Evolutionary conservation across 306 rosid species (phyloP), one percentile per base, ranked within the genome.

Genomic region (Mucuna pruriens): DNA sequence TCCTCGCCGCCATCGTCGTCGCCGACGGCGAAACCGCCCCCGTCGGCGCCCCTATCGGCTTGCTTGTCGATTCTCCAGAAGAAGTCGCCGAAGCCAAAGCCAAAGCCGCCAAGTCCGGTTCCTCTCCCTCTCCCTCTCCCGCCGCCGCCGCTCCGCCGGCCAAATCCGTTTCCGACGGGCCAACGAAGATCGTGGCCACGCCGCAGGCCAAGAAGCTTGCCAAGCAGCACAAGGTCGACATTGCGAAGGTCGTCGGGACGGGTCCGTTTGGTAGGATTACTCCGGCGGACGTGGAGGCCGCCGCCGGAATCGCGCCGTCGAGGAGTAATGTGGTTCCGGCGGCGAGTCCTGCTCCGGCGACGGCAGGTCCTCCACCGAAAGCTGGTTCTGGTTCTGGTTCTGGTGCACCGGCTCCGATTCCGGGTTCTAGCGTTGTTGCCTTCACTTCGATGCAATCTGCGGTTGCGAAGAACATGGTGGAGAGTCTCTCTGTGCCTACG

Each of bases 401-500:
- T 0, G 3, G 77, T 12, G 9, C 88, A 6, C 65, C 86, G 31
- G 22, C 92, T 58, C 92, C 90, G 13, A 78, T 90, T 86, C 94
- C 97, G 0, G 97, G 97, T 7, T 93, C 97, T 1, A 90, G 94
- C 0, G 89, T 85, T 36, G 94, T 91, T 77, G 88, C 96, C 1
- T 91, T 93, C 83, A 91, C 97, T 5, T 87, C 97, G 16, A 91
- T 93, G 97, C 97, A 93, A 83, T 87, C 90, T 1, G 94, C 94
- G 2, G 96, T 93, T 12, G 81, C 97, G 12, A 93, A 91, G 88
- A 93, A 91, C 79, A 93, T 93, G 97, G n/a, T 93, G 81, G 97
- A 88, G 25, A 93, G 97, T 79, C 97, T 93, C 38, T 84, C 88
- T 9, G 92, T 93, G 78, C 97, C 97, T 6, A 91, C 96, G 11